Conservation (phyloP, 768 basidiomycete genomes). For the Amanita polypyramis region DNA sequence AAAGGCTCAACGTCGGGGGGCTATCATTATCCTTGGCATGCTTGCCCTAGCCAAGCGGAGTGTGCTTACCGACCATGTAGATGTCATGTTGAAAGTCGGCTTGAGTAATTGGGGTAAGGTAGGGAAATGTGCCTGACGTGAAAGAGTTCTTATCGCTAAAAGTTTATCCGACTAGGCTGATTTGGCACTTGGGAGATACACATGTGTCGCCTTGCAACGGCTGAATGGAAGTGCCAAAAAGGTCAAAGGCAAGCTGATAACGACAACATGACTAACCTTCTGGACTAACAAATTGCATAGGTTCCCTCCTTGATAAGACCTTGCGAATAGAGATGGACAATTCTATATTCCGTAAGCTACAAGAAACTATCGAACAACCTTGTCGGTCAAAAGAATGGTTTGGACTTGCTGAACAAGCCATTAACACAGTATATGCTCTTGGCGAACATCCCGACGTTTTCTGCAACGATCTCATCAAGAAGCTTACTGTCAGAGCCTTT, state of each 20-base stretch:
- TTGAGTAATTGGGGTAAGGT: slow-evolving; percentile 81
- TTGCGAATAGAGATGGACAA: slow-evolving; percentile 82
- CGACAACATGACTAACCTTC: not conserved
- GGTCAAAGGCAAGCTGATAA: slow-evolving; percentile 64
- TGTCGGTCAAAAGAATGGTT: slow-evolving; percentile 92
- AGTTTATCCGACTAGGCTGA: slow-evolving; percentile 47
- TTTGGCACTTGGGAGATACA: slow-evolving; percentile 84
- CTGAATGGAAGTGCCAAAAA: slow-evolving; percentile 95
- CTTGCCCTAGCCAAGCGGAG: slow-evolving; percentile 78
- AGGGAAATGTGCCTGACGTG: slow-evolving; percentile 6
- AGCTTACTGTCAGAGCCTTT: slow-evolving; percentile 70
- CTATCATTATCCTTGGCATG: slow-evolving; percentile 97
- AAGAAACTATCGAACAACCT: slow-evolving; percentile 70
- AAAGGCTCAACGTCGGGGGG: slow-evolving; percentile 79
- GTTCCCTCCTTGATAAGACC: slow-evolving; percentile 81
- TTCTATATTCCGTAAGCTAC: slow-evolving; percentile 73
- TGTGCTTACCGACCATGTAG: slow-evolving; percentile 67
- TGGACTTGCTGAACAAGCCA: slow-evolving; percentile 89
- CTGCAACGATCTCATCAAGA: slow-evolving; percentile 73
- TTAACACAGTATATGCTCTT: slow-evolving; percentile 92
- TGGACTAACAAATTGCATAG: slow-evolving; percentile 24
- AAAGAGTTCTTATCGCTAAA: not conserved
- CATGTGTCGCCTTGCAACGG: slow-evolving; percentile 86
- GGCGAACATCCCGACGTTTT: slow-evolving; percentile 88
- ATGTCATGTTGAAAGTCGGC: slow-evolving; percentile 78